Base-by-base conservation (phyloP, 345 rosid species). In the Camelina laxa region DNA sequence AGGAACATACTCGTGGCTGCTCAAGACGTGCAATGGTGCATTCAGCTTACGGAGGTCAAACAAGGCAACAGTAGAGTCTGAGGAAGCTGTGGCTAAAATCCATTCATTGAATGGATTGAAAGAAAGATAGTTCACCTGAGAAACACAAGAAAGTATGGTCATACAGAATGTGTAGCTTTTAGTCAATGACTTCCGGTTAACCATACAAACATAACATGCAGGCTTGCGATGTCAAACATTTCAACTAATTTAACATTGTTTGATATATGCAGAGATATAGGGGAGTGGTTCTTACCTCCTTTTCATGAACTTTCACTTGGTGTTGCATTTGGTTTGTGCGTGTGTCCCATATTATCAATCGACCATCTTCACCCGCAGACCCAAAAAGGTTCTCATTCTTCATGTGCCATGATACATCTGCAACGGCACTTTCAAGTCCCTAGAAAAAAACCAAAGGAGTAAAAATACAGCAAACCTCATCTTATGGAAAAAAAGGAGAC, bases 331-430 rank as follows among this genome's bases (percentile, higher is more conserved):
- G 87, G 79, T 86, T 89, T 19, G 96, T 89, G 16, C 97, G 83
- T 82, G 78, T 67, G 83, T 96, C 99, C 97, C 99, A 96, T 44
- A 96, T 88, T 76, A 87, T 84, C 81, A 95, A 65, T 54, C 64
- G 84, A 69, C 98, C 84, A 82, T 95, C 99, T 84, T 92, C 97
- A 35, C 98, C 90, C 0, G 88, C 92, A 58, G 98, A 95, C 9
- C 97, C 99, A 81, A 95, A 92, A 64, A 95, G 70, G 62, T 81
- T 84, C 69, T 88, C 94, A 31, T 92, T 84, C 84, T 87, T 88
- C 85, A 84, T 77, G 81, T 96, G 97, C 99, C 99, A 95, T 1
- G 93, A 77, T 10, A 89, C 99, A 74, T 92, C 97, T 76, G 84
- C 98, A 20, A 90, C 87, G 36, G 82, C 88, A 74, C 80, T 82